phyloP scores from a whole-genome alignment of 257 asterid genomes.

The Solanum chaucha region DNA sequence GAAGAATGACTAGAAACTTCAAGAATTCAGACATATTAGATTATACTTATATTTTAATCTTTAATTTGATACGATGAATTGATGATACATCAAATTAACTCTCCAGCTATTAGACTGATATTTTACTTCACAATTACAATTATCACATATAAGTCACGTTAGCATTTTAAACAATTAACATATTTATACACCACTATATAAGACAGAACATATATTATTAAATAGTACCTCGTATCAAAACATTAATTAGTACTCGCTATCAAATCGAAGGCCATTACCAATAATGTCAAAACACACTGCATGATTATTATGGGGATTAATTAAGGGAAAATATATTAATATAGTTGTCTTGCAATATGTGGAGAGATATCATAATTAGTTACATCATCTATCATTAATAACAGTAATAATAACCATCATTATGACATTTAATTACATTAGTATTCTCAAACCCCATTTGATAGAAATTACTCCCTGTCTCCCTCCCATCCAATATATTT shows the following conservation, averaged over 20 bases:
- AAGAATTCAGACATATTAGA: too few species aligned
- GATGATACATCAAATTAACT: background rate
- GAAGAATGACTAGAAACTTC: too few species aligned
- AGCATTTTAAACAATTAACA: background rate
- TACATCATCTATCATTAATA: background rate
- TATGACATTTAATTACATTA: background rate
- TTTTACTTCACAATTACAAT: background rate
- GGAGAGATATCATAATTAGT: background rate
- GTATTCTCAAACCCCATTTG: background rate
- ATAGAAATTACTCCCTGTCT: background rate
- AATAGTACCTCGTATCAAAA: background rate
- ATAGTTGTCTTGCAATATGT: background rate
- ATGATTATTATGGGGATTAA: background rate
- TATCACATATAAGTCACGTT: background rate
- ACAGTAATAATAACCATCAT: background rate
- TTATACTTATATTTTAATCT: too few species aligned
- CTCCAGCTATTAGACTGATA: background rate
- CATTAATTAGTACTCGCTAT: background rate
- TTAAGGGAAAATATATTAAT: background rate
- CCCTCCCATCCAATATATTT: background rate
- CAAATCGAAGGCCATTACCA: background rate
- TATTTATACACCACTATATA: background rate
- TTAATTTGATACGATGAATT: too few species aligned
- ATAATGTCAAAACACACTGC: background rate
- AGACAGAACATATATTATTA: background rate